Evolutionary conservation across 2,329 filamentous ascomycete species (phyloP), one percentile per base, ranked within the genome.

Genomic region (Ceratocystis colombiana): DNA sequence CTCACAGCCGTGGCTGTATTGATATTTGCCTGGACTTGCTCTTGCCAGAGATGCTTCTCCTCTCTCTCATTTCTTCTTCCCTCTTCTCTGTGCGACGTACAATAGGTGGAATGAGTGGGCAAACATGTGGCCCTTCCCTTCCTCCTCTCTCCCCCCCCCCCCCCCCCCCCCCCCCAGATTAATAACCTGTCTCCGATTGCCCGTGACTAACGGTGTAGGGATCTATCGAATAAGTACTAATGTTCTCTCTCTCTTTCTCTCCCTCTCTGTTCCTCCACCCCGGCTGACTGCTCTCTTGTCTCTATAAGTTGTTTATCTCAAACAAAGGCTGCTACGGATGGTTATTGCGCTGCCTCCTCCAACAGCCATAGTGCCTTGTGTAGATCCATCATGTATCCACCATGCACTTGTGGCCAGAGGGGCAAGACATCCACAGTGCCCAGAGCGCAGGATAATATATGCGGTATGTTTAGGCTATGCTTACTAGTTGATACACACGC

Each of bases 281-380:
- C 46, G 46, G 46, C 46, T 50, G 46, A 50, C 30, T 57, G 53
- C 53, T 57, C 46, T 22, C 53, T 41, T 41, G 25, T 57, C 53
- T 57, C 53, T 28, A 28, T 57, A 17, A 41, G 22, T 57, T 57
- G 53, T 57, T 57, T 57, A 57, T 57, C 53, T 28, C 53, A 57
- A 30, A 30, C 53, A 57, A 28, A 33, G 53, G 53, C 53, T 57
- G 53, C 53, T 17, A 57, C 53, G 25, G 10, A 17, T 57, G 4
- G 53, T 17, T n/a, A 57, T 17, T 28, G 10, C 53, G 25, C 30
- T 57, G 25, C 22, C 53, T 57, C 15, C 53, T 22, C 22, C 22
- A 30, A 30, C 53, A 30, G 53, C 53, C 25, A 10, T 15, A 17
- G 22, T 28, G n/a, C 17, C 53, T 15, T 55, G 53, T 57, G 53